A percentile compares a stretch with the other conserved stretches of the same genome.
Evolutionary conservation across 495 filamentous ascomycete genomes (phyloP).

Genomic region (Letharia columbiana): DNA sequence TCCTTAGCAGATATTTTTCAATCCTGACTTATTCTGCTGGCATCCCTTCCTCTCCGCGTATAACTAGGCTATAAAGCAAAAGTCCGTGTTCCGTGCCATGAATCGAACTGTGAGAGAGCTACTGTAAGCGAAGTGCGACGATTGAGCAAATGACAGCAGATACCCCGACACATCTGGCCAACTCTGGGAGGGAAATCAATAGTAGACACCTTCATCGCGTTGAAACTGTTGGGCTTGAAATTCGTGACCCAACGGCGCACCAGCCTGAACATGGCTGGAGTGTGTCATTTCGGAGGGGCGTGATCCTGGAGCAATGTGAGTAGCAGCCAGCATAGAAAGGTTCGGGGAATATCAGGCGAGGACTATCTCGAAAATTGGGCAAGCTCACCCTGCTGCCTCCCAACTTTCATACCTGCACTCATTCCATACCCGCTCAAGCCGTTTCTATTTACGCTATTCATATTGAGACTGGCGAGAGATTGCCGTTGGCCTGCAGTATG

Average conservation of each 20-base stretch:
- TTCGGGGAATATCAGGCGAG: background rate
- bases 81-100: background rate
- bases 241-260: background rate
- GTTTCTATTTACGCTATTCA: conserved; percentile 25
- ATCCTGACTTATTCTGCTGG: background rate
- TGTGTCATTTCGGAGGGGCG: background rate
- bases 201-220: conserved; percentile 9
- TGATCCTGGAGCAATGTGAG: background rate
- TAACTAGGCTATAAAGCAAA: background rate
- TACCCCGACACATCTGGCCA: background rate
- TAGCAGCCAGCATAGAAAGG: background rate
- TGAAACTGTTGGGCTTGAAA: conserved; percentile 2
- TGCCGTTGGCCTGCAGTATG: conserved; percentile 29
- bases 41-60: background rate
- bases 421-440: conserved; percentile 37
- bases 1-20: no score
- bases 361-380: background rate
- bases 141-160: background rate
- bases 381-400: conserved; percentile 19
- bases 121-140: background rate
- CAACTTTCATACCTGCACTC: conserved; percentile 41
- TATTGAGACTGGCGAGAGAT: conserved; percentile 25
- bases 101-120: background rate
- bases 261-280: background rate
- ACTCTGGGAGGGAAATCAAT: background rate